Evolutionary conservation across 805 yeast genomes (phyloP), one percentile per base, ranked within the genome.

Genomic region (Barnettozyma wickerhamii): DNA sequence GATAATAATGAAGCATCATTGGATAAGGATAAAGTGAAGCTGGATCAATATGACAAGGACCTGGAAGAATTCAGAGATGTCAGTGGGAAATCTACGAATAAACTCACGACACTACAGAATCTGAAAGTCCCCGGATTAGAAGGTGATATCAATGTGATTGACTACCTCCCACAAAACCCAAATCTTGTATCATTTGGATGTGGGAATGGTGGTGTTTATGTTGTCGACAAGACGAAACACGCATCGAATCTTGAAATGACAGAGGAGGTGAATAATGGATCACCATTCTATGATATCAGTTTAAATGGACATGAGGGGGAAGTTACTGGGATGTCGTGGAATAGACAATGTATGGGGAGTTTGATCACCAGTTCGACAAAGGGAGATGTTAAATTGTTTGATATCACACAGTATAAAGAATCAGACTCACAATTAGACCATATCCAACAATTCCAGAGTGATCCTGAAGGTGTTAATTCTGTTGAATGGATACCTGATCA

Each of bases 221-320:
- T 90, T 4, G 86, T 81, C 60, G 95, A 90, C 59, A 71, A 93
- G 50, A 89, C 97, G 0, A 88, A 86, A 57, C 95, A 87, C 58
- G 72, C 88, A 1, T 64, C 71, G 10, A 64, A 62, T 31, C 70
- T 73, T 19, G 62, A 50, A 5, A 64, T 64, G 51, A 66, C 68
- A 49, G 79, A 80, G 4, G 82, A 83, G 40, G 63, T 79, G n/a
- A 59, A 68, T 13, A 20, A 19, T 33, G 19, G 30, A 12, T 7
- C 14, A 4, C 14, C 17, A 12, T 40, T 37, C 24, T 79, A 79
- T 5, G 83, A 84, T 41, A 64, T 80, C 13, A 59, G 68, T 7
- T 64, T 81, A n/a, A 49, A 52, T 6, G 64, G 63, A 10, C 68
- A 72, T 47, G 46, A 55, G 4, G 58, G 13, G 19, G 33, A 84